Conservation (phyloP, 306 rosid genomes). For the Senna tora region DNA sequence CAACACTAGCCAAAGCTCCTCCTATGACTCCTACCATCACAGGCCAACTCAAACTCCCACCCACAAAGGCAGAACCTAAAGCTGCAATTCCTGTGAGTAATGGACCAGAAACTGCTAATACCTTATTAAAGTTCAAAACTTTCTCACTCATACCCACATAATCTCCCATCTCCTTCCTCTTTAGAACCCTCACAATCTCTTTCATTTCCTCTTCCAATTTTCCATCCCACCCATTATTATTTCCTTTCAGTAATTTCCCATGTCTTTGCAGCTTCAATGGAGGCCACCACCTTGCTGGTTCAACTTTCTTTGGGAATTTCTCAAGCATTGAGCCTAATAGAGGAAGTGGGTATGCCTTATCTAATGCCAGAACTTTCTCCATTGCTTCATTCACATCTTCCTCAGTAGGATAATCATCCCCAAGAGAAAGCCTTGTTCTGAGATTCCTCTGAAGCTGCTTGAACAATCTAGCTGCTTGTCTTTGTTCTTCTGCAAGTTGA, state of each 20-base stretch:
- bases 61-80: conserved; percentile 53
- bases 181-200: conserved; percentile 43
- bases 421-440: conserved; percentile 44
- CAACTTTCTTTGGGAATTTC: conserved; percentile 58
- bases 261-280: conserved; percentile 23
- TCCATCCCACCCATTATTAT: conserved; percentile 76
- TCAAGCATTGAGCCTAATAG: conserved; percentile 76
- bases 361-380: conserved; percentile 78
- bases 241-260: conserved; percentile 25
- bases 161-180: conserved; percentile 57
- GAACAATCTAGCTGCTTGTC: conserved; percentile 70
- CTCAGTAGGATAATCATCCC: conserved; percentile 23
- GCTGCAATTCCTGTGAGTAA: conserved; percentile 61
- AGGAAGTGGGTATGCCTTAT: conserved; percentile 84
- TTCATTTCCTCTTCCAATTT: conserved; percentile 67
- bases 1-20: conserved; percentile 70
- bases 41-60: conserved; percentile 51
- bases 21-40: conserved; percentile 55
- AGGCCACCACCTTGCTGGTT: conserved; percentile 92
- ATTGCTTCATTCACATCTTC: conserved; percentile 54
- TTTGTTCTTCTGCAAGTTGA: conserved; percentile 79
- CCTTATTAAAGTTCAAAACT: conserved; percentile 52
- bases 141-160: conserved; percentile 51
- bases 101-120: conserved; percentile 72
- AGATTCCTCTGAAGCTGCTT: conserved; percentile 67